Evolutionary conservation across 495 filamentous ascomycete species (phyloP), one percentile per base, ranked within the genome.

Genomic region (Penicillium riverlandense): DNA sequence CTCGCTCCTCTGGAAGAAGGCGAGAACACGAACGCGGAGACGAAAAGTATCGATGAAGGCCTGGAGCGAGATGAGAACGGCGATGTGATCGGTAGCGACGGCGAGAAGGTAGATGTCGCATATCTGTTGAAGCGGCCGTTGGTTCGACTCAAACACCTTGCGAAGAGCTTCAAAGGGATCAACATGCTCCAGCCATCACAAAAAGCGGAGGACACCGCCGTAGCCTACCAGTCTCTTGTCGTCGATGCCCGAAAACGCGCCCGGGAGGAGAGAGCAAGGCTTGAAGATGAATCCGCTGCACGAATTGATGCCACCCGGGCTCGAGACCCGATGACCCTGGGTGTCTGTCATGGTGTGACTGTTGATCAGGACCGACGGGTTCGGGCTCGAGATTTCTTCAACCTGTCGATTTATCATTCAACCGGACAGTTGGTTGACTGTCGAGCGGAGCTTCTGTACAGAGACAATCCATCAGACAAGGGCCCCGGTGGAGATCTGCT

Each of bases 61-160:
- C 68, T 92, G 63, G 80, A 84, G 37, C 73, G 82, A 40, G 86
- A 94, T 50, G 80, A 83, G 45, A 76, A 88, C 42, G 89, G 88
- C 8, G 85, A 91, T 57, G 70, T 94, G 5, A 65, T 91, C 32
- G 78, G 84, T 37, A 76, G 77, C 31, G 76, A 92, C 43, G 91
- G 90, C 0, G 89, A 95, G 59, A 83, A 85, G 40, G 92, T 95
- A 38, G 91, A 97, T 67, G 92, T 99, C 44, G 92, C 90, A 9
- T 95, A 88, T 58, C 67, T 99, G 13, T 71, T 97, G 34, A 96
- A 95, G 61, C 73, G 90, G 40, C 92, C 92, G 3, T 67, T 97
- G 34, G 85, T 95, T 11, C 78, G 92, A 39, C 64, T 96, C 41
- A 97, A 96, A 60, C 86, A 90, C 62, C 77, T 97, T 42, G 73